These are phyloP conservation scores for Solanum piurae DNA, from an alignment of 257 asterid genomes.

Conservation along the genomic window DNA sequence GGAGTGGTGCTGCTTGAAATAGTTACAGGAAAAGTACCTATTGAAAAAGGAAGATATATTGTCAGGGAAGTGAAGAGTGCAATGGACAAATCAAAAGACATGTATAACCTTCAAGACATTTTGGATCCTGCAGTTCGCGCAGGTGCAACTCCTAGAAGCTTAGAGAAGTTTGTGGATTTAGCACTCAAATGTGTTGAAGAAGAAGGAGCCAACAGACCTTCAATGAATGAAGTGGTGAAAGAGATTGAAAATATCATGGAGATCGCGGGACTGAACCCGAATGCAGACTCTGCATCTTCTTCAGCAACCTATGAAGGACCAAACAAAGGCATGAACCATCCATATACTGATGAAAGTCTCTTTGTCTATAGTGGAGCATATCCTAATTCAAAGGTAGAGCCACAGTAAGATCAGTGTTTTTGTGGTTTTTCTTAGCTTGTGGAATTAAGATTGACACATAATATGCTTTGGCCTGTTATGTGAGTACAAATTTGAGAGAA, in stretches of 20 bases:
- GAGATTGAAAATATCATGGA: constrained; percentile 75
- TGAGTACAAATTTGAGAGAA: not conserved
- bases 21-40: constrained; percentile 55
- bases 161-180: constrained; percentile 61
- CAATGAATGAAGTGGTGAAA: constrained; percentile 77
- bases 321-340: constrained; percentile 39
- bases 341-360: constrained; percentile 64
- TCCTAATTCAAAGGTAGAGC: constrained; percentile 32
- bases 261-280: constrained; percentile 63
- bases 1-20: constrained; percentile 69
- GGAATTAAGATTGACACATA: not conserved
- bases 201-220: constrained; percentile 40
- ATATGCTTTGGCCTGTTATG: not conserved
- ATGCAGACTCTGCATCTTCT: constrained; percentile 65
- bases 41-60: constrained; percentile 66
- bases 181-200: constrained; percentile 67
- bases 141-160: constrained; percentile 28
- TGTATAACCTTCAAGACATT: constrained; percentile 50
- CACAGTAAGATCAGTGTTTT: constrained; percentile 25
- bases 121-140: constrained; percentile 65
- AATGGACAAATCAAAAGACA: constrained; percentile 49
- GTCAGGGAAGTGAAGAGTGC: constrained; percentile 54
- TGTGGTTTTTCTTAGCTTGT: not conserved
- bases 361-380: constrained; percentile 41
- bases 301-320: constrained; percentile 55